A percentile compares a stretch with the other conserved stretches of the same genome.
phyloP scores from a whole-genome alignment of 1,139 yeast genomes.

The Yamadazyma mexicana region DNA sequence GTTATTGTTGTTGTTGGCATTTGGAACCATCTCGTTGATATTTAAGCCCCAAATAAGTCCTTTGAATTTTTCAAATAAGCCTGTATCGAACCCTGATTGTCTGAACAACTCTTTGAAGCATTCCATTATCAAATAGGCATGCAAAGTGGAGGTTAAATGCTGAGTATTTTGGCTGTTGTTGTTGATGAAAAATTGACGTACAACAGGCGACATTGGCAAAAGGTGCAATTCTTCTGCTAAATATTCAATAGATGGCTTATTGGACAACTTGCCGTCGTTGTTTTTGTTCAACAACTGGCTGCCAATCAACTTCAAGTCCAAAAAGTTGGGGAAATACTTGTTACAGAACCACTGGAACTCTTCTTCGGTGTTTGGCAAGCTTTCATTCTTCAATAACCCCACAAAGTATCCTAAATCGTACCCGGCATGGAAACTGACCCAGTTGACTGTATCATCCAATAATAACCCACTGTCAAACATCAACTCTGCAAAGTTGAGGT shows the following conservation, averaged over 20 bases:
- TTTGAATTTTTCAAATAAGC: slow-evolving; percentile 41
- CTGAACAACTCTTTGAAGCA: slow-evolving; percentile 57
- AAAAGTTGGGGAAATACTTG: slow-evolving; percentile 77
- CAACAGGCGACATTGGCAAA: slow-evolving; percentile 49
- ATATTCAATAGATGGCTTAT: slow-evolving; percentile 49
- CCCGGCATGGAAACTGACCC: slow-evolving; percentile 95
- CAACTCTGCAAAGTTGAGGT: slow-evolving; percentile 78
- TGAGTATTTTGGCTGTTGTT: slow-evolving; percentile 36
- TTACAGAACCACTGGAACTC: slow-evolving; percentile 75
- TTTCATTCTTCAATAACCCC: slow-evolving; percentile 70
- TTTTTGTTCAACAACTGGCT: slow-evolving; percentile 42
- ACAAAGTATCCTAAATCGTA: slow-evolving; percentile 91
- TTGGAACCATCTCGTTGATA: slow-evolving; percentile 15
- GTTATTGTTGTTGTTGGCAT: slow-evolving; percentile 15
- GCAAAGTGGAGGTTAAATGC: slow-evolving; percentile 48
- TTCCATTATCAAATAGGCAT: slow-evolving; percentile 57
- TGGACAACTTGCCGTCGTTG: slow-evolving; percentile 21
- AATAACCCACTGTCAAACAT: slow-evolving; percentile 85
- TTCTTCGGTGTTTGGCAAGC: slow-evolving; percentile 78
- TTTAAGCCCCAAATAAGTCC: slow-evolving; percentile 59
- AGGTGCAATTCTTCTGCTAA: slow-evolving; percentile 61
- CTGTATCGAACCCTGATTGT: slow-evolving; percentile 36
- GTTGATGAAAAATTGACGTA: slow-evolving; percentile 46
- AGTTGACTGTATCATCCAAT: slow-evolving; percentile 67
- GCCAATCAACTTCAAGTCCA: slow-evolving; percentile 81